Conservation (phyloP, 257 asterid genomes). For the Ilex asprella region DNA sequence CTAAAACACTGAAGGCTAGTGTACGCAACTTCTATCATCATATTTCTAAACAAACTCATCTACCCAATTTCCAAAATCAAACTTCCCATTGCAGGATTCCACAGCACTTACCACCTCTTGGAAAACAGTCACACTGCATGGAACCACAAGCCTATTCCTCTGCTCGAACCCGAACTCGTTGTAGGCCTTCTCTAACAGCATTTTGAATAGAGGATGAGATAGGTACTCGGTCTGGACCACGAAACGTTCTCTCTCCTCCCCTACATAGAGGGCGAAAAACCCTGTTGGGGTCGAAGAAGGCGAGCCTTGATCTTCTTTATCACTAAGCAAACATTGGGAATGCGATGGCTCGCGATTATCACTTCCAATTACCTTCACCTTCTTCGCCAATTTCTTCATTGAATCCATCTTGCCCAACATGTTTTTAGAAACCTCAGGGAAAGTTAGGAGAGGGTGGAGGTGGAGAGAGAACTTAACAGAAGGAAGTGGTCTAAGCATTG, state of each 20-base stretch:
- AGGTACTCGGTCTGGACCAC: constrained; percentile 65
- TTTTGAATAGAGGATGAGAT: constrained; percentile 78
- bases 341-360: constrained; percentile 13
- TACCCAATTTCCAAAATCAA: constrained; percentile 58
- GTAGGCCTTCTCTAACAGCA: constrained; percentile 67
- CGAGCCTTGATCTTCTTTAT: constrained; percentile 15
- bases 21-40: neutral
- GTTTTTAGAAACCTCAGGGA: neutral
- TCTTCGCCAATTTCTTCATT: constrained; percentile 59
- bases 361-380: constrained; percentile 23
- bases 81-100: constrained; percentile 53
- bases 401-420: constrained; percentile 70
- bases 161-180: constrained; percentile 63
- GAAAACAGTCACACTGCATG: constrained; percentile 62
- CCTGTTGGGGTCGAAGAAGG: constrained; percentile 45
- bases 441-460: neutral
- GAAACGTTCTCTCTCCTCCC: constrained; percentile 61
- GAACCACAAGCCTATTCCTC: constrained; percentile 51
- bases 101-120: constrained; percentile 59
- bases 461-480: neutral
- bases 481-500: constrained; percentile 18
- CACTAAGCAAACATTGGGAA: constrained; percentile 27
- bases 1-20: no score
- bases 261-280: constrained; percentile 58
- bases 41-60: constrained; percentile 43